These are phyloP conservation scores for Picochlorum sp. DNA, from an alignment of 139 green algal species.

Conservation along the genomic window DNA sequence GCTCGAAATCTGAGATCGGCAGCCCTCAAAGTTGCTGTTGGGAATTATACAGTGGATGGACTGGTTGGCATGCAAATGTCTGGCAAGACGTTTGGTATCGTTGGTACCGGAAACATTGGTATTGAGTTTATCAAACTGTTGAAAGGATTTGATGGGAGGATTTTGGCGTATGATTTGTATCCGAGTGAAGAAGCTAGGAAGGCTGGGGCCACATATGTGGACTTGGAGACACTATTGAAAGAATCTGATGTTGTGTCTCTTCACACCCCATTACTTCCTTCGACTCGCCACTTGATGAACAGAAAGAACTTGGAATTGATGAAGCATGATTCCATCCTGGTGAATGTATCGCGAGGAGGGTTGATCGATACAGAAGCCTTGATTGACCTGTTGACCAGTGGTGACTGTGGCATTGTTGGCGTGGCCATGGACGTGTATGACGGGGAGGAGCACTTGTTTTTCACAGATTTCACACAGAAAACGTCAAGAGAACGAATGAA, in stretches of 20 bases:
- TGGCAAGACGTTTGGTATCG: constrained; percentile 57
- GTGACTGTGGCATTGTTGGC: constrained; percentile 23
- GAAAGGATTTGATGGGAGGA: constrained; percentile 21
- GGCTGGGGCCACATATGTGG: constrained; percentile 20
- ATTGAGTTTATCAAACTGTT: constrained; percentile 31
- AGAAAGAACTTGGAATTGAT: constrained; percentile 45
- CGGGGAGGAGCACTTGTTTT: constrained; percentile 40
- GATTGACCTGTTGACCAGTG: constrained; percentile 34
- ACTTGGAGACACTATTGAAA: constrained; percentile 19
- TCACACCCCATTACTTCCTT: constrained; percentile 45
- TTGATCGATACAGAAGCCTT: constrained; percentile 65
- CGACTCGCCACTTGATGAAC: constrained; percentile 63
- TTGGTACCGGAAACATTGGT: constrained; percentile 80
- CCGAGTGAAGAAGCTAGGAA: constrained; percentile 3
- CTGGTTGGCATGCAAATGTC: constrained; percentile 70
- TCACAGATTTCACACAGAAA: constrained; percentile 35
- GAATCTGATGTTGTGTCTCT: constrained; percentile 27
- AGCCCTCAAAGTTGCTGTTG: constrained; percentile 29
- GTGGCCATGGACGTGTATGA: constrained; percentile 29
- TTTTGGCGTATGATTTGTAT: constrained; percentile 25
- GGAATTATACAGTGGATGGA: constrained; percentile 66
- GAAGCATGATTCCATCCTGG: constrained; percentile 53
- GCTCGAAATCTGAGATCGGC: constrained; percentile 54
- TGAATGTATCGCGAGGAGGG: constrained; percentile 63
- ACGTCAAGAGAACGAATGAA: constrained; percentile 22